phyloP scores from a whole-genome alignment of 805 yeast genomes.

The Ogataea pilisensis region DNA sequence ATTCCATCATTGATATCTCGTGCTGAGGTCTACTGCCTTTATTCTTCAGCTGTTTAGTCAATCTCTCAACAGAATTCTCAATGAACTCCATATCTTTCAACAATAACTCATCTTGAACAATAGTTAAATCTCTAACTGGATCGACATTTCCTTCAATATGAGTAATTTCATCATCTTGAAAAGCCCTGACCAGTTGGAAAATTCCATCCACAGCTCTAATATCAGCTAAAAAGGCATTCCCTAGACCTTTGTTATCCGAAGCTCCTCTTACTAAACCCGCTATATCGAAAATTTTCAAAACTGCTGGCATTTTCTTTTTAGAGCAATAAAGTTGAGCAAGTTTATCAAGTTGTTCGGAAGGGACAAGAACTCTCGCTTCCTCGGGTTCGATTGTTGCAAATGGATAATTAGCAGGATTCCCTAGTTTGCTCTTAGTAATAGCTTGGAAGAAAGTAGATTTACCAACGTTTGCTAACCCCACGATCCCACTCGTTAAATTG shows the following conservation, averaged over 20 bases:
- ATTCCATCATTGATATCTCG: conserved; percentile 64
- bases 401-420: conserved; percentile 68
- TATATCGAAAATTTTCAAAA: conserved; percentile 58
- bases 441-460: conserved; percentile 57
- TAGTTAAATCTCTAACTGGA: conserved; percentile 59
- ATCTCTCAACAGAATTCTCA: conserved; percentile 53
- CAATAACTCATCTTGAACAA: conserved; percentile 61
- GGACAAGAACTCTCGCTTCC: conserved; percentile 55
- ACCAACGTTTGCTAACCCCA: conserved; percentile 67
- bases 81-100: conserved; percentile 70
- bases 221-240: conserved; percentile 67
- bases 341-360: conserved; percentile 44
- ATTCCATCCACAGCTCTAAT: conserved; percentile 70
- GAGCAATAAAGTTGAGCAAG: conserved; percentile 47
- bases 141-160: conserved; percentile 63
- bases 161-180: conserved; percentile 59
- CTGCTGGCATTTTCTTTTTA: conserved; percentile 47
- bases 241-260: conserved; percentile 63
- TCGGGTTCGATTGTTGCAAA: conserved; percentile 76
- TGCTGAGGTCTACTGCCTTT: conserved; percentile 78
- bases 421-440: conserved; percentile 55
- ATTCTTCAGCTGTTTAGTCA: conserved; percentile 73
- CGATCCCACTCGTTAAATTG: conserved; percentile 42
- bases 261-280: conserved; percentile 70
- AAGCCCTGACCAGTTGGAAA: conserved; percentile 64